phyloP scores from a whole-genome alignment of 73 alveolate species.

The Tetrahymena elliotti region DNA sequence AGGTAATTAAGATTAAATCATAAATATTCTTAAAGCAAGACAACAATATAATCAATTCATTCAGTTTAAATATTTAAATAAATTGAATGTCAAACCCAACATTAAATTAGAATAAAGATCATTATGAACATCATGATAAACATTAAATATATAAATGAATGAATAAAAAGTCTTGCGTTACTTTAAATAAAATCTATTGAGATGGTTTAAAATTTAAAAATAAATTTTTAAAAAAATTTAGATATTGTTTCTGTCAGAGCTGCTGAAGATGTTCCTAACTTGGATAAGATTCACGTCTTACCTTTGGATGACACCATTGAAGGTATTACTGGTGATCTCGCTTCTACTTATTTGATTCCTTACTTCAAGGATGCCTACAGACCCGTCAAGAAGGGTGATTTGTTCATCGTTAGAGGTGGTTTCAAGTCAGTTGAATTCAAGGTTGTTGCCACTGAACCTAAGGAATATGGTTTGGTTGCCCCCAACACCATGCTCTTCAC shows the following conservation, averaged over 20 bases:
- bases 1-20: not conserved
- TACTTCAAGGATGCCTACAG: constrained; percentile 97
- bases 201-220: not conserved
- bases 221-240: not conserved
- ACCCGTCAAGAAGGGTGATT: constrained; percentile 96
- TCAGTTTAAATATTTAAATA: too few relatives aligned
- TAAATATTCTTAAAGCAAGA: not conserved
- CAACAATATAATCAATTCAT: not conserved
- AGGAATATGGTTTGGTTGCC: constrained; percentile 92
- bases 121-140: not conserved
- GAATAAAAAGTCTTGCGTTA: not conserved
- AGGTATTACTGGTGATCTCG: constrained; percentile 94
- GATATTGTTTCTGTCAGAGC: constrained; percentile 68
- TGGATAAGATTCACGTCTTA: constrained; percentile 88
- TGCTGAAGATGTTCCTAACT: constrained; percentile 84
- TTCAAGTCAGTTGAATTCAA: constrained; percentile 96
- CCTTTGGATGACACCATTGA: constrained; percentile 97
- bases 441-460: constrained; percentile 97
- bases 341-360: constrained; percentile 94
- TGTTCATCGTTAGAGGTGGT: constrained; percentile 97
- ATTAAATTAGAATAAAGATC: not conserved
- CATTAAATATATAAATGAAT: not conserved
- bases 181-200: not conserved
- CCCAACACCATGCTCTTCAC: constrained; percentile 95
- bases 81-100: not conserved